A percentile compares a stretch with the other conserved stretches of the same genome.
Conservation (phyloP, 1,284 basidiomycete species). For the Sutorius eximius region DNA sequence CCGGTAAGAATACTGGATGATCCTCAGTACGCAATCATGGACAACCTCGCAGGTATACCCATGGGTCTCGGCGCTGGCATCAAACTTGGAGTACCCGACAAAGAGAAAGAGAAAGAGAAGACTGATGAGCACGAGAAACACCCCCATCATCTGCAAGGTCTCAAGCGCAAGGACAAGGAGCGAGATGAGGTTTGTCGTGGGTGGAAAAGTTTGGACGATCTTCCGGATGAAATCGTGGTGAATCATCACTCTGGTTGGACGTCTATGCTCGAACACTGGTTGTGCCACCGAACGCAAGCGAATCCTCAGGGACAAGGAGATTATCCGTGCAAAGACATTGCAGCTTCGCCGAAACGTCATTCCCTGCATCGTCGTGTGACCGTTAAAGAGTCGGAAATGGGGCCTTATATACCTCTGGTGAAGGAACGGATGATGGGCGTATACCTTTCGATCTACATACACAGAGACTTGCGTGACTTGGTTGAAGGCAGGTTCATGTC, state of each 20-base stretch:
- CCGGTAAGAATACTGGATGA: constrained; percentile 41
- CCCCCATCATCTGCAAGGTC: constrained; percentile 24
- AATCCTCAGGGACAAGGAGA: constrained; percentile 18
- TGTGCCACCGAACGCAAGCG: constrained; percentile 51
- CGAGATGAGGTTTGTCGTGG: constrained; percentile 35
- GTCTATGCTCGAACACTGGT: constrained; percentile 69
- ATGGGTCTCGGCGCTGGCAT: constrained; percentile 77
- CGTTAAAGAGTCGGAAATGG: constrained; percentile 46
- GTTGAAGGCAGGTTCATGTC: constrained; percentile 51
- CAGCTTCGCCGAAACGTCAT: constrained; percentile 27
- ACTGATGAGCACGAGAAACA: constrained; percentile 38
- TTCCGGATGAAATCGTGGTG: constrained; percentile 36
- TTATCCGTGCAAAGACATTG: constrained; percentile 19
- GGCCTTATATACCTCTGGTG: constrained; percentile 76
- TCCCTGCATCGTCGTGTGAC: constrained; percentile 37
- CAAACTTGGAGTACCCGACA: constrained; percentile 52
- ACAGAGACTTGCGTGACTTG: constrained; percentile 60
- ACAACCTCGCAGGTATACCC: constrained; percentile 54
- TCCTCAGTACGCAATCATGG: constrained; percentile 1
- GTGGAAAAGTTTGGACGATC: constrained; percentile 38
- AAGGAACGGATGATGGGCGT: constrained; percentile 91
- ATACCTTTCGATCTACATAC: constrained; percentile 73
- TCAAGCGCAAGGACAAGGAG: constrained; percentile 38
- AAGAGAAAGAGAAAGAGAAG: constrained; percentile 49
- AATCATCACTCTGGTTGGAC: constrained; percentile 60